Evolutionary conservation across 73 alveolate genomes (phyloP).

Genomic region (Tetrahymena borealis): DNA sequence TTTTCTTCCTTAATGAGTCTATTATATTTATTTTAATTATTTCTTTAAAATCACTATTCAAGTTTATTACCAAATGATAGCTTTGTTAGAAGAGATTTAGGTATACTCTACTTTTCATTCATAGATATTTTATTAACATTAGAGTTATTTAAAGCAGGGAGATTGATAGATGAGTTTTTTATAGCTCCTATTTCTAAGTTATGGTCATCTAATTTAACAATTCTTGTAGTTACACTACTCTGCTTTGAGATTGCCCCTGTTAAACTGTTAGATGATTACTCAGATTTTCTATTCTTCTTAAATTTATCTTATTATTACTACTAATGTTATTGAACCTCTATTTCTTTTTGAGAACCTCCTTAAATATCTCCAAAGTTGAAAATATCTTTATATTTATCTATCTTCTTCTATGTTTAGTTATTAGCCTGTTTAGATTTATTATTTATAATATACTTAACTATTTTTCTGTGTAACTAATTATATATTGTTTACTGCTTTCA

Average conservation of each 20-base stretch:
- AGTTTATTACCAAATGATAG: not conserved
- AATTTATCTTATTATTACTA: too few species aligned
- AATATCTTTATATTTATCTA: not conserved
- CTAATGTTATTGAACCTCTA: not conserved
- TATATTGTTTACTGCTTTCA: too few species aligned
- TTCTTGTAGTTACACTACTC: not conserved
- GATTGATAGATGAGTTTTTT: not conserved
- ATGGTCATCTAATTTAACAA: not conserved
- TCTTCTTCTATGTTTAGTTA: not conserved
- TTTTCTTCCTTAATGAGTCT: not conserved
- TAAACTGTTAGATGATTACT: not conserved
- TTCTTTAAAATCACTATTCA: too few species aligned
- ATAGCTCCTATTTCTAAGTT: not conserved
- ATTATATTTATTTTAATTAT: too few species aligned
- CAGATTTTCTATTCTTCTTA: not conserved
- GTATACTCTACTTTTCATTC: not conserved
- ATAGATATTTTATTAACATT: not conserved
- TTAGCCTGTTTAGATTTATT: not conserved
- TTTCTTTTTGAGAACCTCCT: not conserved
- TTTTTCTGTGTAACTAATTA: too few species aligned
- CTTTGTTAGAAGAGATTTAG: not conserved
- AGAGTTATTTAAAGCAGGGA: not conserved
- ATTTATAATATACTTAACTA: too few species aligned
- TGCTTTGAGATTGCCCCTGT: not conserved
- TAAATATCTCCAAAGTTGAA: not conserved